phyloP scores from a whole-genome alignment of 169 alveolate species.

The Cryptosporidium parvum region DNA sequence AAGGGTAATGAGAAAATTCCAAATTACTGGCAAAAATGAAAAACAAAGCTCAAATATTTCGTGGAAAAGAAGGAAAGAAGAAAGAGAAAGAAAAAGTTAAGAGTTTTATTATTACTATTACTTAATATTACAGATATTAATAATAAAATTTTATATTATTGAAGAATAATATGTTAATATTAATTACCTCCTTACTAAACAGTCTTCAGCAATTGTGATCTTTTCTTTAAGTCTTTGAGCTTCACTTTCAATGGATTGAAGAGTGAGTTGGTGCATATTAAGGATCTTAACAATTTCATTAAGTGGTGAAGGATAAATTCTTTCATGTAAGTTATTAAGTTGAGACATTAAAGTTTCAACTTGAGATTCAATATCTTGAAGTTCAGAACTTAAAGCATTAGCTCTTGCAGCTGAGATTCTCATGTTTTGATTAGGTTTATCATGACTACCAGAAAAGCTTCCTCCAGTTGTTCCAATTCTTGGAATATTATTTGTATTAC shows the following conservation, averaged over 20 bases:
- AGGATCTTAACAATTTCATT: conserved; percentile 62
- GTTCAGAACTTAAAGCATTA: conserved; percentile 59
- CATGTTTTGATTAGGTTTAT: conserved; percentile 43
- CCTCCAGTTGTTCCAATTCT: not conserved
- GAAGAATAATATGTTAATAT: too few relatives aligned
- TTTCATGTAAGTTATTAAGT: conserved; percentile 58
- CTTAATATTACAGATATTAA: too few relatives aligned
- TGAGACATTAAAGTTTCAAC: conserved; percentile 69
- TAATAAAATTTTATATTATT: too few relatives aligned
- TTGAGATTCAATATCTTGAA: conserved; percentile 67
- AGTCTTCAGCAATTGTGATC: conserved; percentile 62
- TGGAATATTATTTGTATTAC: not conserved
- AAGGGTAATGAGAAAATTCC: too few relatives aligned
- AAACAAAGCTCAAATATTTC: too few relatives aligned
- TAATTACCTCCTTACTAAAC: conserved; percentile 53
- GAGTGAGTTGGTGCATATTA: conserved; percentile 60
- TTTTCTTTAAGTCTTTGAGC: conserved; percentile 62
- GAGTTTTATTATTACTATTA: too few relatives aligned
- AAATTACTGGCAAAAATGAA: too few relatives aligned
- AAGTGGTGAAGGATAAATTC: conserved; percentile 60
- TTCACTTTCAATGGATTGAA: conserved; percentile 60
- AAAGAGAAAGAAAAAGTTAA: too few relatives aligned
- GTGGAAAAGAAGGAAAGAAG: too few relatives aligned
- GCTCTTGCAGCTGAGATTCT: conserved; percentile 76
- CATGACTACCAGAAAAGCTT: not conserved